A percentile compares a stretch with the other conserved stretches of the same genome.
phyloP scores from a whole-genome alignment of 306 rosid genomes.

The Ochetophila trinervis region DNA sequence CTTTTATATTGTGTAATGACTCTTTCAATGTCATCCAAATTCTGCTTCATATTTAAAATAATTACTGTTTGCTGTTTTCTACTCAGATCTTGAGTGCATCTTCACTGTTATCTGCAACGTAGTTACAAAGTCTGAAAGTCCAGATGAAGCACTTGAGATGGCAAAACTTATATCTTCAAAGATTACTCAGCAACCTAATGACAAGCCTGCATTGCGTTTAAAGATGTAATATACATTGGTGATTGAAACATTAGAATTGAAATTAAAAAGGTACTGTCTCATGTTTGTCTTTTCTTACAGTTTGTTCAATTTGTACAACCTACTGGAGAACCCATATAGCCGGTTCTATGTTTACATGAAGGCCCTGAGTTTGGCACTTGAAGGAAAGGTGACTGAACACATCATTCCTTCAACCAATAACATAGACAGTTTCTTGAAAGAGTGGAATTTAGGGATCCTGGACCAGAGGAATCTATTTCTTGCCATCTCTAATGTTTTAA shows the following conservation, averaged over 20 bases:
- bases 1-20: too few species aligned
- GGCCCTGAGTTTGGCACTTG: constrained; percentile 57
- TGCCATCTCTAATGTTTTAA: constrained; percentile 67
- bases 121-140: constrained; percentile 71
- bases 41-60: neutral
- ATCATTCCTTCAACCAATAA: constrained; percentile 69
- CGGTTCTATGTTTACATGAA: constrained; percentile 80
- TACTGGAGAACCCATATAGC: constrained; percentile 67
- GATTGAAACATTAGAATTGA: neutral
- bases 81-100: constrained; percentile 76
- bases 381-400: constrained; percentile 76
- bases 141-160: constrained; percentile 73
- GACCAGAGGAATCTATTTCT: constrained; percentile 79
- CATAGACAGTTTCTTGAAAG: constrained; percentile 83
- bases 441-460: constrained; percentile 73
- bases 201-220: constrained; percentile 76
- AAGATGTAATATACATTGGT: constrained; percentile 56
- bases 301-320: constrained; percentile 87
- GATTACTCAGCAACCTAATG: constrained; percentile 63
- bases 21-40: neutral
- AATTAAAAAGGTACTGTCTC: neutral
- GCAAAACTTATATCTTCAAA: constrained; percentile 66
- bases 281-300: constrained; percentile 35
- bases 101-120: constrained; percentile 77
- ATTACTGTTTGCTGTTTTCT: constrained; percentile 9